Conservation (phyloP, 2,329 filamentous ascomycete species). For the Arthrobotrys musiformis region DNA sequence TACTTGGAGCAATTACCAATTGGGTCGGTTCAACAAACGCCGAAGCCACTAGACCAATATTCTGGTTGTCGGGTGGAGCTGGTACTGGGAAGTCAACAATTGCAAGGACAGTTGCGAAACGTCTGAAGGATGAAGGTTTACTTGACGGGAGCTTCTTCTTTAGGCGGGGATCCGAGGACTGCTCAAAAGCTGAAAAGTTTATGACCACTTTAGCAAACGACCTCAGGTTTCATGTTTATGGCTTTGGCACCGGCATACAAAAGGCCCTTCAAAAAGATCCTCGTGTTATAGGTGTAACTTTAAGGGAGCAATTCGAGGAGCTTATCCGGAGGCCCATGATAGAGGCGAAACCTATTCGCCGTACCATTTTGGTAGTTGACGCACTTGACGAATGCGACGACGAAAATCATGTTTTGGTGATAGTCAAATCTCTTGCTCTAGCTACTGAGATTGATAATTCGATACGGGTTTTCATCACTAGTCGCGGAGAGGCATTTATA, state of each 20-base stretch:
- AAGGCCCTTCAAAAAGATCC: neutral
- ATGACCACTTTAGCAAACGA: neutral
- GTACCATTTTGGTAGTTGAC: conserved; percentile 58
- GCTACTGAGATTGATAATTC: conserved; percentile 23
- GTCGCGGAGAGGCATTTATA: conserved; percentile 56
- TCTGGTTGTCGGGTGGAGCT: conserved; percentile 62
- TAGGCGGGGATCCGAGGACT: neutral
- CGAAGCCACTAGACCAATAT: conserved; percentile 40
- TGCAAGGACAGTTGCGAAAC: neutral
- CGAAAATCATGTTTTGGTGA: conserved; percentile 55
- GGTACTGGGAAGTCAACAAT: conserved; percentile 59
- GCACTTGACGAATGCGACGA: conserved; percentile 60
- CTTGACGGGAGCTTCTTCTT: conserved; percentile 37
- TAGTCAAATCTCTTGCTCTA: conserved; percentile 60
- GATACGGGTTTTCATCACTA: conserved; percentile 57
- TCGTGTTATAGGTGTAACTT: neutral
- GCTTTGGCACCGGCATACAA: neutral
- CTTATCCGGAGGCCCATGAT: neutral
- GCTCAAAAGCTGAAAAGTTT: neutral
- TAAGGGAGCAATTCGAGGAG: conserved; percentile 15
- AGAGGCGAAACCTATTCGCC: neutral
- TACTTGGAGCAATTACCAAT: conserved; percentile 13
- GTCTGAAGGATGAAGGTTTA: neutral
- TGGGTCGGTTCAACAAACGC: neutral
- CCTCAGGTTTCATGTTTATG: neutral